Evolutionary conservation across 2,329 filamentous ascomycete species (phyloP).

Genomic region (Aspergillus quadrilineatus): DNA sequence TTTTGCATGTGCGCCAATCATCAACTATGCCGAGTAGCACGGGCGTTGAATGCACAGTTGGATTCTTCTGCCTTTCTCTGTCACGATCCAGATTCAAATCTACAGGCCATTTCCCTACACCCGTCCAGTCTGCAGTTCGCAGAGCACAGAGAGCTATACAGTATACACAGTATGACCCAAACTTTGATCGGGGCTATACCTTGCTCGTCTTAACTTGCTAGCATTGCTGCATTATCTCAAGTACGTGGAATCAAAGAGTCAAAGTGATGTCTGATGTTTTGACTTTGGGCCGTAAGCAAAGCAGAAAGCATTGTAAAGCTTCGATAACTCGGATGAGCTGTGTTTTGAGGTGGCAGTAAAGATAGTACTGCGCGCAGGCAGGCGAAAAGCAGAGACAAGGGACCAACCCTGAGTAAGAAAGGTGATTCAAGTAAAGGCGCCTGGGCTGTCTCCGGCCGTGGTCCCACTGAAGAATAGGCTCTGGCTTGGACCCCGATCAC

Average conservation of each 20-base stretch:
- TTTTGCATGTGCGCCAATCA: slow-evolving; percentile 7
- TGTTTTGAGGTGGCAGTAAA: not conserved
- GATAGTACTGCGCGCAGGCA: not conserved
- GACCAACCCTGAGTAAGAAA: too few relatives aligned
- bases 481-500: not conserved
- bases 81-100: not conserved
- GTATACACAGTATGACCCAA: not conserved
- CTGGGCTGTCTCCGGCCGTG: not conserved
- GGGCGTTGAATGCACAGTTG: not conserved
- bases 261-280: not conserved
- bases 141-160: not conserved
- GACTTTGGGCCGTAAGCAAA: not conserved
- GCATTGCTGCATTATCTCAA: not conserved
- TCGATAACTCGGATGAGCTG: not conserved
- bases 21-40: not conserved
- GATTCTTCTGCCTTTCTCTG: not conserved
- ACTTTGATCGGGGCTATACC: not conserved
- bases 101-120: not conserved
- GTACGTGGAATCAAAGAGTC: not conserved
- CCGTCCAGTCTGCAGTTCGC: not conserved
- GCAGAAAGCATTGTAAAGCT: not conserved
- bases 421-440: not conserved
- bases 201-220: not conserved
- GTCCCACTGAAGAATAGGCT: slow-evolving; percentile 5
- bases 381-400: not conserved